Conservation (phyloP, 805 yeast genomes). For the Metschnikowia hibisci region DNA sequence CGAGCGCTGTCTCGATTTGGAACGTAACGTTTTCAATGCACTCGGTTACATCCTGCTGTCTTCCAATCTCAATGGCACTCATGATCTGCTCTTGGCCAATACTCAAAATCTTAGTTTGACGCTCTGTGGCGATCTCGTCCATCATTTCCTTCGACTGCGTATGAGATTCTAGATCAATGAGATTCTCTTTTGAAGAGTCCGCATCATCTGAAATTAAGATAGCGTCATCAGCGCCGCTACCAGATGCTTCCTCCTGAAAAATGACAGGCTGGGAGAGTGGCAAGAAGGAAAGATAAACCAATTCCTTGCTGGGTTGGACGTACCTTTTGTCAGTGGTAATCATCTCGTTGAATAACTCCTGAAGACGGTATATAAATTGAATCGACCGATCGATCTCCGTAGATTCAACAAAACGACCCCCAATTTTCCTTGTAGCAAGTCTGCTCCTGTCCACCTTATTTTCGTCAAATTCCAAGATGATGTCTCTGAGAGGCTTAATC, state of each 20-base stretch:
- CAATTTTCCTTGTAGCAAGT: slow-evolving; percentile 56
- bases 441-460: slow-evolving; percentile 13
- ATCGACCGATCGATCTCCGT: slow-evolving; percentile 76
- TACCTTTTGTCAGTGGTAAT: slow-evolving; percentile 57
- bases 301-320: slow-evolving; percentile 76
- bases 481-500: slow-evolving; percentile 72
- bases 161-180: background rate
- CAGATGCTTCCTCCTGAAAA: slow-evolving; percentile 32
- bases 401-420: slow-evolving; percentile 80
- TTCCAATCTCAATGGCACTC: slow-evolving; percentile 71
- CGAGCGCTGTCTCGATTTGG: slow-evolving; percentile 84
- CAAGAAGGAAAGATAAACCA: slow-evolving; percentile 84
- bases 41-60: slow-evolving; percentile 97
- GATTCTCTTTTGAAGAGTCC: background rate
- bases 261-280: slow-evolving; percentile 66
- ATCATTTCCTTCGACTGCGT: slow-evolving; percentile 1
- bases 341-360: slow-evolving; percentile 66
- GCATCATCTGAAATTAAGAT: slow-evolving; percentile 1
- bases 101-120: slow-evolving; percentile 21
- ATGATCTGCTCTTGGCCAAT: slow-evolving; percentile 64
- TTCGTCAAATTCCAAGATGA: slow-evolving; percentile 54
- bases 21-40: slow-evolving; percentile 91
- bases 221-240: slow-evolving; percentile 6
- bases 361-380: slow-evolving; percentile 72
- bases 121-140: slow-evolving; percentile 4